Evolutionary conservation across 192 early-diverging fungal species (phyloP).

Genomic region (Diversispora eburnea): DNA sequence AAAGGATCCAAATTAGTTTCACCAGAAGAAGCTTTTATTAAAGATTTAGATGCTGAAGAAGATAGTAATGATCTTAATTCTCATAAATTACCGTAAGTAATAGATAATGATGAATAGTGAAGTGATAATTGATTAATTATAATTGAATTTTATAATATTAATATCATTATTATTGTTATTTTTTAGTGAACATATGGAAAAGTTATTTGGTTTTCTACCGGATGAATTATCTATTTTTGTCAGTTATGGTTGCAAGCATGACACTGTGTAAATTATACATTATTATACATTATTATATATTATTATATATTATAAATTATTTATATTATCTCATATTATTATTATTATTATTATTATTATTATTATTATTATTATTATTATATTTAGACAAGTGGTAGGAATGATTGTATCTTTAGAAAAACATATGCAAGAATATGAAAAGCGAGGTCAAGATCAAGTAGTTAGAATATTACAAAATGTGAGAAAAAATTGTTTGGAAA

Average conservation of each 20-base stretch:
- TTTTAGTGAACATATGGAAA: constrained; percentile 72
- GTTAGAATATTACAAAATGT: constrained; percentile 65
- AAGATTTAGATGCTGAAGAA: constrained; percentile 30
- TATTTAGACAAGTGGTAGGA: constrained; percentile 60
- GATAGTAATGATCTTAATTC: constrained; percentile 65
- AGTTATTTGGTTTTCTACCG: constrained; percentile 70
- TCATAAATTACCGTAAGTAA: constrained; percentile 53
- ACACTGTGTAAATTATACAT: constrained; percentile 54
- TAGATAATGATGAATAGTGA: background rate
- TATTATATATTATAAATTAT: background rate
- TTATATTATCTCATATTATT: background rate
- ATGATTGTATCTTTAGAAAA: constrained; percentile 83
- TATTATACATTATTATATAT: constrained; percentile 23
- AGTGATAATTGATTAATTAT: background rate
- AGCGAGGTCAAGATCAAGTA: constrained; percentile 69
- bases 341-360: constrained; percentile 12
- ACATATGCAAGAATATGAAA: constrained; percentile 61
- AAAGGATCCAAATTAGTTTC: constrained; percentile 35
- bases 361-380: background rate
- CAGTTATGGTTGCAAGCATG: constrained; percentile 72
- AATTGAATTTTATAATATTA: background rate
- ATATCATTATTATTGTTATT: background rate
- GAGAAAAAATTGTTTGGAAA: constrained; percentile 55
- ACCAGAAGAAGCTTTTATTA: background rate
- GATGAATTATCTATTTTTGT: constrained; percentile 70